Evolutionary conservation across 1,284 basidiomycete species (phyloP), one percentile per base, ranked within the genome.

Genomic region (Marasmius sp.): DNA sequence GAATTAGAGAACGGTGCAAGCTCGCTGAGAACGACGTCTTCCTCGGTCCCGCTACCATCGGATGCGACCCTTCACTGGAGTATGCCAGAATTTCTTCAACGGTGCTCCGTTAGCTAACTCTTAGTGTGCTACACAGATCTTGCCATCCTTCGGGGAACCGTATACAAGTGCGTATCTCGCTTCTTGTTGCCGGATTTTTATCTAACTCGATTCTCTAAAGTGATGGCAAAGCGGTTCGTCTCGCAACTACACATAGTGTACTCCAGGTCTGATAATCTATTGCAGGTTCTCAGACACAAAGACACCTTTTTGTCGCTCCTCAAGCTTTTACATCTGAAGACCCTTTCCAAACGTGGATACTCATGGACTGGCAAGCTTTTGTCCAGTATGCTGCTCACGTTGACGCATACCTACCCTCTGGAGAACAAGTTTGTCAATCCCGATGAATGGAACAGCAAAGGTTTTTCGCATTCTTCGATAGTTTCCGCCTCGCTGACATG

Each of bases 51-150:
- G 1, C 75, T 92, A 33, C 87, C 92, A 3, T 90, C 91, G 1
- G 95, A 98, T 73, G 91, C 93, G 3, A 90, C 93, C 1, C 79
- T 97, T 50, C 93, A 97, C 70, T 97, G 94, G 93, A 93, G 88
- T 90, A 73, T 63, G 88, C 63, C 36, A 34, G 53, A 47, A 43
- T 45, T 36, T 22, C 9, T 37, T 61, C n/a, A 47, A 37, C 36
- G 38, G 56, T 55, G 27, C 59, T 55, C 27, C 27, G 14, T 9
- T 53, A n/a, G 34, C 37, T 61, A 12, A 45, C 59, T 47, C 49
- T 53, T 59, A n/a, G 63, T 22, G 7, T 47, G 50, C 59, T 43
- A 39, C 59, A 54, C 61, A 89, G 88, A 89, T 74, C 74, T 91
- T 51, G 87, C 88, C 3, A 87, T 91, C 57, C 72, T 91, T 14